A percentile compares a stretch with the other conserved stretches of the same genome.
phyloP scores from a whole-genome alignment of 352 stramenopile species.

The Phytopythium vexans region DNA sequence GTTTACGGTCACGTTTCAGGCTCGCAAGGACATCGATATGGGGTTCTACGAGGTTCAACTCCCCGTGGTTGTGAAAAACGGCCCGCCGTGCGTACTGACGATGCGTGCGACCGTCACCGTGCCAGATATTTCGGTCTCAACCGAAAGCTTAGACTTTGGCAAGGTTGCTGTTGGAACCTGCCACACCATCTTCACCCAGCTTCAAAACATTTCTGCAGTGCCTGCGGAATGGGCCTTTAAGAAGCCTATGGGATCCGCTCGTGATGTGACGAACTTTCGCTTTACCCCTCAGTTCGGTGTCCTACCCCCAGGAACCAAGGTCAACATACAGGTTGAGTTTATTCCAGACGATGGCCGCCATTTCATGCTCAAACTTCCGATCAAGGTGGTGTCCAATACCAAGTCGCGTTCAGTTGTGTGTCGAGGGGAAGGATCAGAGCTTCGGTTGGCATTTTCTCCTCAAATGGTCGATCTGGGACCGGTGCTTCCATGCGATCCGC shows the following conservation, averaged over 20 bases:
- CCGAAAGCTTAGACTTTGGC: slow-evolving; percentile 89
- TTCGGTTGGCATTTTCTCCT: slow-evolving; percentile 81
- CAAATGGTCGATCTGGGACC: slow-evolving; percentile 82
- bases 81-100: slow-evolving; percentile 80
- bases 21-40: slow-evolving; percentile 80
- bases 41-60: slow-evolving; percentile 80
- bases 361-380: slow-evolving; percentile 81
- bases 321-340: slow-evolving; percentile 91
- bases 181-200: slow-evolving; percentile 86
- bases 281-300: slow-evolving; percentile 71
- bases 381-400: slow-evolving; percentile 83
- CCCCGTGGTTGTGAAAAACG: slow-evolving; percentile 89
- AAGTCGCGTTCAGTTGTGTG: slow-evolving; percentile 77
- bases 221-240: slow-evolving; percentile 90
- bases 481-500: slow-evolving; percentile 72
- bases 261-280: slow-evolving; percentile 80
- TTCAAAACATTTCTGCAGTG: slow-evolving; percentile 90
- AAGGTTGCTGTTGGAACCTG: slow-evolving; percentile 85
- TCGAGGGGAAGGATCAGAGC: slow-evolving; percentile 73
- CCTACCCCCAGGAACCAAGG: slow-evolving; percentile 68
- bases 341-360: slow-evolving; percentile 75
- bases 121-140: slow-evolving; percentile 84
- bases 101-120: slow-evolving; percentile 89
- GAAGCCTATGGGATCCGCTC: slow-evolving; percentile 79
- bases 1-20: slow-evolving; percentile 91